Conservation (phyloP, 768 basidiomycete species). For the Suillus placidus region DNA sequence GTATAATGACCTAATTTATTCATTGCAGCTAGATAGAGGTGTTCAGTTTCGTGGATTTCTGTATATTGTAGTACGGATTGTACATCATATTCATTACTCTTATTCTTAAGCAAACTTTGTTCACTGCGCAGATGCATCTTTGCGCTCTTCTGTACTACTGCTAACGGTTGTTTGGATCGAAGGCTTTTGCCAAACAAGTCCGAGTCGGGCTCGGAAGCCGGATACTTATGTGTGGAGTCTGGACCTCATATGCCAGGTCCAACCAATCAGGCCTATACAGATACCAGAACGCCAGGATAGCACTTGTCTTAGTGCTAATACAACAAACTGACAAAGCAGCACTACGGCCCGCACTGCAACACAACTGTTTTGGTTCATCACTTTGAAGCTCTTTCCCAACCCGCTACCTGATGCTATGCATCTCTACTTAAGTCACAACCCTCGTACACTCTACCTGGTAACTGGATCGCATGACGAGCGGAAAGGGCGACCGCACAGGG, state of each 20-base stretch:
- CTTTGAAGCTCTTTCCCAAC: neutral
- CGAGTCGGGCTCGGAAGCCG: conserved; percentile 3
- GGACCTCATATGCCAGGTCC: neutral
- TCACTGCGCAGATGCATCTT: neutral
- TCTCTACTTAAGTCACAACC: conserved; percentile 68
- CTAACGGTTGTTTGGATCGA: conserved; percentile 6
- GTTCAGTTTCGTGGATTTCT: neutral
- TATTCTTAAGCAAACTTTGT: neutral
- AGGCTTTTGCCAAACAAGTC: conserved; percentile 12
- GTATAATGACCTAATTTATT: conserved; percentile 39
- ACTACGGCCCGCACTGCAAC: neutral
- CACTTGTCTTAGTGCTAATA: conserved; percentile 13
- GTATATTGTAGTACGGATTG: neutral
- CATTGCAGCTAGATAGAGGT: neutral
- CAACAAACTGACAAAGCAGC: neutral
- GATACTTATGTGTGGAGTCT: neutral
- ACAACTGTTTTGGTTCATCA: neutral
- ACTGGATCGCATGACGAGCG: conserved; percentile 70
- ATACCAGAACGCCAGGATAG: conserved; percentile 9
- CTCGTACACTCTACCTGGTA: conserved; percentile 72
- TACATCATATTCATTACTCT: conserved; percentile 3
- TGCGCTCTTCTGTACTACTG: neutral
- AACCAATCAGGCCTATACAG: neutral
- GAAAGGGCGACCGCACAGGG: conserved; percentile 59
- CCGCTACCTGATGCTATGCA: conserved; percentile 51